Base-by-base conservation (phyloP, 208 protist genomes). In the Leishmania martiniquensis region DNA sequence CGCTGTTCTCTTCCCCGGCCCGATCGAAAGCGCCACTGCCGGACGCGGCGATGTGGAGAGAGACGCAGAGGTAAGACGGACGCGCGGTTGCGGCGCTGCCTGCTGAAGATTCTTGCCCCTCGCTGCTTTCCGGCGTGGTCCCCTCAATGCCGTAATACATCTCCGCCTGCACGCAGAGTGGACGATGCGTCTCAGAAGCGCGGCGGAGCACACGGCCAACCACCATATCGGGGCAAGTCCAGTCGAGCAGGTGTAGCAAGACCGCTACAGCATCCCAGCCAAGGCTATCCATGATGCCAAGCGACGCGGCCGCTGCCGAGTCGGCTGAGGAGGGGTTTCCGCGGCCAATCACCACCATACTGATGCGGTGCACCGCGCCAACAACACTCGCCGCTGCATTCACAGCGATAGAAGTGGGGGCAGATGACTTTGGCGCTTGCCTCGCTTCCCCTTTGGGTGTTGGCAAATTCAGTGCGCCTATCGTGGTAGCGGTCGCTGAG, bases 211-310 rank as follows among this genome's bases (percentile, higher is more conserved):
- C 80, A n/a, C 80, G 80, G 0, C 80, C 80, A 39, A 79, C 68
- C 5, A 84, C 74, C 80, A 84, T 80, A 51, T 84, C 80, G 44
- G 80, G 80, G 29, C 75, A 80, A 17, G 75, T 84, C 80, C 80
- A 84, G 75, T 78, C 74, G 34, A 84, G 44, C 34, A 84, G 80
- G 44, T 80, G 80, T 32, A 84, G 75, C 63, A 73, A 57, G 45
- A 71, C 67, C 42, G 80, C 80, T 42, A 84, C 80, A 12, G 75
- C 80, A 44, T 84, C 80, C 80, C 80, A 84, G 39, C 80, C 80
- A 20, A 84, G 22, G 9, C n/a, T 70, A n/a, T 25, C 80, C 80
- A 84, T 84, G 39, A 84, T 72, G 10, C 80, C 80, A 2, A 83
- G 32, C 29, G 72, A 37, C 17, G 55, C 47, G 25, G 22, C 55